phyloP scores from a whole-genome alignment of 176 grass and related monocot genomes.

The Metroxylon sagu region DNA sequence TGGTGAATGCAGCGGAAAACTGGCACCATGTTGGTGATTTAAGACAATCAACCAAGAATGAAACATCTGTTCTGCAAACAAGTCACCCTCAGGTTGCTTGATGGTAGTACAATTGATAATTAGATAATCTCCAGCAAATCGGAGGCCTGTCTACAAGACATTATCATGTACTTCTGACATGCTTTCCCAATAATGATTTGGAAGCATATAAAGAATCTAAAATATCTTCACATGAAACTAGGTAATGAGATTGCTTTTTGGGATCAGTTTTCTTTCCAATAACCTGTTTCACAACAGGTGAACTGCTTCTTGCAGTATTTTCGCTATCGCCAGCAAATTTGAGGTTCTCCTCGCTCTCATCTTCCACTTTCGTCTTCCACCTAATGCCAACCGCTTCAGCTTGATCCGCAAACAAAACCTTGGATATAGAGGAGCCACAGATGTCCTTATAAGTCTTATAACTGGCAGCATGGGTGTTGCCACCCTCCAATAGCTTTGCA shows the following conservation, averaged over 20 bases:
- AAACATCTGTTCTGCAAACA: too few species aligned
- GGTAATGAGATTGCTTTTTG: slow-evolving; percentile 15
- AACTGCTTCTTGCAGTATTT: background rate
- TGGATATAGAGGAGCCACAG: slow-evolving; percentile 46
- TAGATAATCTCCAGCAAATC: too few species aligned
- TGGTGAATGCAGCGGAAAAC: too few species aligned
- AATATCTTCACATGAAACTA: slow-evolving; percentile 34
- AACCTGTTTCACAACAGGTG: background rate
- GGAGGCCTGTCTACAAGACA: too few species aligned
- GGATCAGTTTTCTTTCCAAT: slow-evolving; percentile 1
- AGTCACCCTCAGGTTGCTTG: too few species aligned
- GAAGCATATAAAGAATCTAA: slow-evolving; percentile 28
- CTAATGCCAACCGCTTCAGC: slow-evolving; percentile 49
- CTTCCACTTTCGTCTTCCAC: slow-evolving; percentile 22
- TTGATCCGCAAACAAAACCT: slow-evolving; percentile 73
- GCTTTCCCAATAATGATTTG: slow-evolving; percentile 20
- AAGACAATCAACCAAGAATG: too few species aligned
- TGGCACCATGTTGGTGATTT: too few species aligned
- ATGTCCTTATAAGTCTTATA: slow-evolving; percentile 82
- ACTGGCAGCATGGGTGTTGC: slow-evolving; percentile 50
- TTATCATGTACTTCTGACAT: slow-evolving; percentile 13
- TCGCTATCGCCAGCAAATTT: slow-evolving; percentile 7
- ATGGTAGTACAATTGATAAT: too few species aligned
- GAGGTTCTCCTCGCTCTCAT: slow-evolving; percentile 3
- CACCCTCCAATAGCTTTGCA: slow-evolving; percentile 72